phyloP scores from a whole-genome alignment of 2,329 filamentous ascomycete genomes.

The Aspergillus puulaauensis region DNA sequence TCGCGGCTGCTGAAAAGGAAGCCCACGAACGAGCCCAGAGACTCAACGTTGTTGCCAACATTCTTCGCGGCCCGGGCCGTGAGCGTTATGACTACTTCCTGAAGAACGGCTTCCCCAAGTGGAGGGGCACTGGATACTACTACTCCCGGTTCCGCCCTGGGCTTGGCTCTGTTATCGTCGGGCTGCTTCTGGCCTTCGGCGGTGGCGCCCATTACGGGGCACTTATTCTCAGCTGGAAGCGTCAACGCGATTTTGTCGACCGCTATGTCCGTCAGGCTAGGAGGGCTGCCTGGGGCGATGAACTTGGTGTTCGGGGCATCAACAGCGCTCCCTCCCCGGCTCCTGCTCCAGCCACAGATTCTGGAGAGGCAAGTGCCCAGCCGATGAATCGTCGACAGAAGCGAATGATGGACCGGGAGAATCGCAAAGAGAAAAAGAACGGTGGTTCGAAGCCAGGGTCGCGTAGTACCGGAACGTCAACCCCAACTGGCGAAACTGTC shows the following conservation, averaged over 20 bases:
- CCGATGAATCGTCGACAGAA: conserved; percentile 82
- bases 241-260: conserved; percentile 86
- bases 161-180: conserved; percentile 76
- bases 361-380: conserved; percentile 49
- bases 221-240: conserved; percentile 81
- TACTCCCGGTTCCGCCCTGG: conserved; percentile 92
- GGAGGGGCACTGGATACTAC: conserved; percentile 98
- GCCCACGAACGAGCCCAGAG: conserved; percentile 82
- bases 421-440: conserved; percentile 63
- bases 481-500: conserved; percentile 51
- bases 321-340: conserved; percentile 37
- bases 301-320: conserved; percentile 64
- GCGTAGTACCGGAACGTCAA: conserved; percentile 49
- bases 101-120: conserved; percentile 86
- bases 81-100: conserved; percentile 95
- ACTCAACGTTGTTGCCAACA: conserved; percentile 78
- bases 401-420: conserved; percentile 82
- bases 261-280: conserved; percentile 89
- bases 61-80: conserved; percentile 76
- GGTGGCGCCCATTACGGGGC: conserved; percentile 85
- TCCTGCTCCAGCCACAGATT: conserved; percentile 40
- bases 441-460: conserved; percentile 29
- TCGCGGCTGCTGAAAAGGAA: conserved; percentile 74
- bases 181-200: conserved; percentile 78
- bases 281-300: conserved; percentile 86